Base-by-base conservation (phyloP, 148 eudicot genomes). In the Cornus kousa region DNA sequence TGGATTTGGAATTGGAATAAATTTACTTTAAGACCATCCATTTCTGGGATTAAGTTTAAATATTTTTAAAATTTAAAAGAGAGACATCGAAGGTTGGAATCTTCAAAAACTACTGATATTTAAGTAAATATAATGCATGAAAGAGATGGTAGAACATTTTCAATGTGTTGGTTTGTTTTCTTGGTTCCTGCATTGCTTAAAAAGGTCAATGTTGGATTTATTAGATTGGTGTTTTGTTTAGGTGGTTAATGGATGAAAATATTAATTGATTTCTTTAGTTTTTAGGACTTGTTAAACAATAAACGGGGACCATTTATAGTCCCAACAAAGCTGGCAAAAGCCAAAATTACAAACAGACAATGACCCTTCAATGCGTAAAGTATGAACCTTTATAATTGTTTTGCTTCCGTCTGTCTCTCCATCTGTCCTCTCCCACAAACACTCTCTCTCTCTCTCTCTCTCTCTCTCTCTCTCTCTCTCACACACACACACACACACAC, bases 291-390 rank as follows among this genome's bases (percentile, higher is more conserved):
- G 24, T 62, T 43, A 28, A 32, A 77, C 70, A 32, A 77, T 28
- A 67, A 50, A 67, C 3, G 68, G 80, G 74, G 74, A 53, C 67
- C 79, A 77, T 77, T 77, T 55, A 2, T n/a, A 5, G n/a, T 68
- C 68, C 32, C 12, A 66, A 14, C 53, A 77, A 40, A 69, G 74
- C 74, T 77, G 73, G 73, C 80, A 77, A 68, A 75, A 55, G 7
- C 67, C 46, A 68, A 67, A 37, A 76, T 0, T 24, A 46, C 33
- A 24, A 67, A 62, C 22, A 37, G 78, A 67, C 78, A 76, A 67
- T 23, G 78, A 76, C 71, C 46, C 2, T 14, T 66, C 78, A 64
- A 5, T 69, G 23, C 9, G 6, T 16, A 37, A 12, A 5, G n/a
- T 5, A 19, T 35, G 2, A 37, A 69, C 23, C 72, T 33, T 35